Percentiles rank a stretch among this genome's conserved stretches.
phyloP scores from a whole-genome alignment of 2,329 filamentous ascomycete genomes.

The Cadophora sp. region DNA sequence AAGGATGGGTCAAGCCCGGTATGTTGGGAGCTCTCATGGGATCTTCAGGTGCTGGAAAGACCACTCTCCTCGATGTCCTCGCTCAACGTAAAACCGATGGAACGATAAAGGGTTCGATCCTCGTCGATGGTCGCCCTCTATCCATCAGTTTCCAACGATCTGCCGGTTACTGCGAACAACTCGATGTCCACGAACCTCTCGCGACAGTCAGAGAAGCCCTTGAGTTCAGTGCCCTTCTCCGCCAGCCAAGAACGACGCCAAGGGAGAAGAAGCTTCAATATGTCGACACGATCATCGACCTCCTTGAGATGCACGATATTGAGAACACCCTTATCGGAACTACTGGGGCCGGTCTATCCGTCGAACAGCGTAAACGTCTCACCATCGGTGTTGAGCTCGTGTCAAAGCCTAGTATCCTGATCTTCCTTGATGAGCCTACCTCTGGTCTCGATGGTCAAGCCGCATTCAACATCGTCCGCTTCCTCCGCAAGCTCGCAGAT shows the following conservation, averaged over 20 bases:
- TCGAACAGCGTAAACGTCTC: slow-evolving; percentile 66
- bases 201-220: slow-evolving; percentile 85
- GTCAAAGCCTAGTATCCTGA: slow-evolving; percentile 62
- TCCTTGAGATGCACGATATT: slow-evolving; percentile 72
- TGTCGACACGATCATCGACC: slow-evolving; percentile 76
- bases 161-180: slow-evolving; percentile 84
- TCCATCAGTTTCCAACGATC: slow-evolving; percentile 82
- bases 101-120: slow-evolving; percentile 84
- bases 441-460: slow-evolving; percentile 68
- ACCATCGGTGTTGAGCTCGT: slow-evolving; percentile 68
- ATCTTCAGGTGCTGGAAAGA: slow-evolving; percentile 64
- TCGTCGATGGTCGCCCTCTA: slow-evolving; percentile 68
- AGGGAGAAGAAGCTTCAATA: slow-evolving; percentile 80
- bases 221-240: slow-evolving; percentile 85
- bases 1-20: slow-evolving; percentile 80
- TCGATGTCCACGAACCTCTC: slow-evolving; percentile 86
- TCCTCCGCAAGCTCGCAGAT: slow-evolving; percentile 66
- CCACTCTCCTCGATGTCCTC: slow-evolving; percentile 63
- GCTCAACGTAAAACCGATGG: slow-evolving; percentile 78
- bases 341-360: slow-evolving; percentile 65
- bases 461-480: slow-evolving; percentile 67
- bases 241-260: slow-evolving; percentile 77
- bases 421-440: slow-evolving; percentile 69
- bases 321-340: slow-evolving; percentile 70
- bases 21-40: slow-evolving; percentile 71